phyloP scores from a whole-genome alignment of 495 filamentous ascomycete genomes.

The Penicillium malachiteum region DNA sequence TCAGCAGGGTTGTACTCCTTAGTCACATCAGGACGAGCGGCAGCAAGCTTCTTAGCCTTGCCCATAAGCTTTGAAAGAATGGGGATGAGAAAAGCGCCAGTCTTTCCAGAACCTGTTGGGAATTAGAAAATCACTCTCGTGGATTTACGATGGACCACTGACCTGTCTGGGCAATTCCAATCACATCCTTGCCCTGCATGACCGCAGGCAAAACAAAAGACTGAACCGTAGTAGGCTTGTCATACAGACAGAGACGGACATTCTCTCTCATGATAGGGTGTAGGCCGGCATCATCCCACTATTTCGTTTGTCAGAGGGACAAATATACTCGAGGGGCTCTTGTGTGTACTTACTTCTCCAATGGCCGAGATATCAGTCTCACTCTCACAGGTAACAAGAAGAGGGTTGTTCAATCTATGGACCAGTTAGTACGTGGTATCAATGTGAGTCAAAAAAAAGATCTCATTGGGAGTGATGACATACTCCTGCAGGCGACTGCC shows the following conservation, averaged over 20 bases:
- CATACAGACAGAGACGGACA: conserved; percentile 64
- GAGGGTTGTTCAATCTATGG: conserved; percentile 24
- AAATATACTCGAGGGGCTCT: conserved; percentile 25
- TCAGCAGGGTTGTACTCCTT: conserved; percentile 40
- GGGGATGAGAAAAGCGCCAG: conserved; percentile 86
- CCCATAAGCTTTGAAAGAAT: conserved; percentile 90
- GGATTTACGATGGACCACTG: conserved; percentile 23
- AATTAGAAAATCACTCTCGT: not conserved
- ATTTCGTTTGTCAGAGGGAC: conserved; percentile 35
- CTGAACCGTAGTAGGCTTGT: conserved; percentile 80
- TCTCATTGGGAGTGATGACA: conserved; percentile 10
- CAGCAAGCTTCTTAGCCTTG: conserved; percentile 81
- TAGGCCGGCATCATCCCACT: conserved; percentile 76
- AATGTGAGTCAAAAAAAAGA: not conserved
- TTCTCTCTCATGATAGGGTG: conserved; percentile 84
- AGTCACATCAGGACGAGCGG: conserved; percentile 63
- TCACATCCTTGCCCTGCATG: conserved; percentile 67
- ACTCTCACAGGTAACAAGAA: not conserved
- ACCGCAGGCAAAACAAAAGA: conserved; percentile 78
- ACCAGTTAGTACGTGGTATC: conserved; percentile 1
- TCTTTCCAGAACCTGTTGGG: conserved; percentile 85
- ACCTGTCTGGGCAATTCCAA: conserved; percentile 93
- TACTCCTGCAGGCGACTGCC: conserved; percentile 44
- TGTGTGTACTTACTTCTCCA: conserved; percentile 28
- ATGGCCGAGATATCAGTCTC: conserved; percentile 27